Percentiles rank a stretch among this genome's conserved stretches.
Evolutionary conservation across 306 rosid species (phyloP).

Genomic region (Cyamopsis tetragonoloba): DNA sequence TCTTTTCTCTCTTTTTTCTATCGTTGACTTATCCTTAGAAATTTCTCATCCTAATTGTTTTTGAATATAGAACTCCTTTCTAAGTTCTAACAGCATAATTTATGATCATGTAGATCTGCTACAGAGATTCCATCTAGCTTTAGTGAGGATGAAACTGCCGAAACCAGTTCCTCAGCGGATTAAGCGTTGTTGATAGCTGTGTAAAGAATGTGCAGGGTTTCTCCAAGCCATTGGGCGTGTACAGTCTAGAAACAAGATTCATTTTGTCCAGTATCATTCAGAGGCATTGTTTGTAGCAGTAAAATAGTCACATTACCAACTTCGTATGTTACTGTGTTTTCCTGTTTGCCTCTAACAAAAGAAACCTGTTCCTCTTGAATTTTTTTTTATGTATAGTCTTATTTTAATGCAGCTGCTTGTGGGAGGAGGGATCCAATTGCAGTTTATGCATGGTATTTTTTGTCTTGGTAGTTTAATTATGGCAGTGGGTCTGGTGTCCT

Average conservation of each 20-base stretch:
- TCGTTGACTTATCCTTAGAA: too few species aligned
- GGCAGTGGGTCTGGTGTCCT: slow-evolving; percentile 18
- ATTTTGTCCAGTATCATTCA: slow-evolving; percentile 22
- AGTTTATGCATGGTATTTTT: slow-evolving; percentile 22
- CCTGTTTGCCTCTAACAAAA: slow-evolving; percentile 37
- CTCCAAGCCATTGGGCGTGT: slow-evolving; percentile 36
- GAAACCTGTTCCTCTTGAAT: not conserved
- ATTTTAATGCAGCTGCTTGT: slow-evolving; percentile 27
- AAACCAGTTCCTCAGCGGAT: slow-evolving; percentile 66
- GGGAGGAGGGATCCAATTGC: slow-evolving; percentile 16
- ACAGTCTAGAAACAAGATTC: slow-evolving; percentile 45
- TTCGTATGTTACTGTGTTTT: slow-evolving; percentile 29
- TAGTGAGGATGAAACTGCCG: slow-evolving; percentile 86
- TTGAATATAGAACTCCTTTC: not conserved
- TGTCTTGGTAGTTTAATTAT: slow-evolving; percentile 19
- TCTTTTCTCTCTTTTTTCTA: too few species aligned
- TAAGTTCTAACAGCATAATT: slow-evolving; percentile 26
- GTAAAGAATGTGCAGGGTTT: slow-evolving; percentile 26
- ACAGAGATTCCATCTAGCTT: slow-evolving; percentile 71
- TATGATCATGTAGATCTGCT: slow-evolving; percentile 51
- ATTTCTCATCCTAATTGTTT: not conserved
- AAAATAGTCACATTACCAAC: slow-evolving; percentile 15
- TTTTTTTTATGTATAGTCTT: slow-evolving; percentile 32
- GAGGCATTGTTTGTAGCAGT: slow-evolving; percentile 30
- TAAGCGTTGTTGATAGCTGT: slow-evolving; percentile 33